phyloP scores from a whole-genome alignment of 805 yeast genomes.

The Ogataea methylovora region DNA sequence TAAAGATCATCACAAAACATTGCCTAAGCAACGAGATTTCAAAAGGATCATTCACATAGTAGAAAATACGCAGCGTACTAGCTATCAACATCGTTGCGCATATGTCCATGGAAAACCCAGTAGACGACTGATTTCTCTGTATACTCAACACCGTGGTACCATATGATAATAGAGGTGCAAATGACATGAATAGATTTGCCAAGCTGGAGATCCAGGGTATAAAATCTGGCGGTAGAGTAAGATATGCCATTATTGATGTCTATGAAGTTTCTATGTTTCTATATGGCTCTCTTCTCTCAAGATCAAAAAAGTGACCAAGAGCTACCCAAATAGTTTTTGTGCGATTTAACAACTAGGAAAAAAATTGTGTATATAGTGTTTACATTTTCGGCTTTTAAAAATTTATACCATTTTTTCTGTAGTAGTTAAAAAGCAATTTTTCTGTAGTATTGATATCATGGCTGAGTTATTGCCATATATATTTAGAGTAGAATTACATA shows the following conservation, averaged over 20 bases:
- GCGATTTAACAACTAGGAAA: no score
- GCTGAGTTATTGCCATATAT: no score
- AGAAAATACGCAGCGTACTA: slow-evolving; percentile 62
- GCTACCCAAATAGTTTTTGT: no score
- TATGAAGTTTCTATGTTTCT: no score
- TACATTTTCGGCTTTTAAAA: no score
- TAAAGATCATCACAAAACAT: slow-evolving; percentile 75
- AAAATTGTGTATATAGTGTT: no score
- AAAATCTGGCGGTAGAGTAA: not conserved
- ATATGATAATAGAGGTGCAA: slow-evolving; percentile 82
- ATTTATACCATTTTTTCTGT: no score
- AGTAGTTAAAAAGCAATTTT: no score
- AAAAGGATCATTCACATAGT: slow-evolving; percentile 73
- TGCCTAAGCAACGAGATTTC: slow-evolving; percentile 76
- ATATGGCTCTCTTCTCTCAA: no score
- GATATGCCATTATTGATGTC: slow-evolving; percentile 1
- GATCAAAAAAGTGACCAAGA: no score
- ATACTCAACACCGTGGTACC: slow-evolving; percentile 77
- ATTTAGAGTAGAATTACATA: no score
- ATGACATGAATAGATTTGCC: slow-evolving; percentile 39
- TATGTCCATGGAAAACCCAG: slow-evolving; percentile 86
- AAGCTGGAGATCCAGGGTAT: not conserved
- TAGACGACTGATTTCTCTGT: slow-evolving; percentile 51
- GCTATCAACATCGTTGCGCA: slow-evolving; percentile 88
- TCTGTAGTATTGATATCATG: no score